These are phyloP conservation scores for Trichothecium sympodiale DNA, from an alignment of 2,329 filamentous ascomycete genomes.

Conservation along the genomic window DNA sequence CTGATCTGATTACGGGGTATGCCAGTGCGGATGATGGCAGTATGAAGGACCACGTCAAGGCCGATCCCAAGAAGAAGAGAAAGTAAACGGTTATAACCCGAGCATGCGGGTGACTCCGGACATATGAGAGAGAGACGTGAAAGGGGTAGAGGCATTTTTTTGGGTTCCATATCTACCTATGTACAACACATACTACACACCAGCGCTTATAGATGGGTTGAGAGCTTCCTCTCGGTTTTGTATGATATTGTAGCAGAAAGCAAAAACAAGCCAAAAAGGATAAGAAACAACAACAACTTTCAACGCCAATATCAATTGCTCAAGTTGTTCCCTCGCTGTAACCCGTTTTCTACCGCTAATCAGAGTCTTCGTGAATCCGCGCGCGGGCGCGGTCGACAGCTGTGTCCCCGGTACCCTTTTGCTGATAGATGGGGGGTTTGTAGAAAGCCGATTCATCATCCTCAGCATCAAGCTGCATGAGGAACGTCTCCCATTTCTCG, in stretches of 20 bases:
- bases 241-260: conserved; percentile 2
- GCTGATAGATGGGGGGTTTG: conserved; percentile 47
- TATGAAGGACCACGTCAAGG: conserved; percentile 23
- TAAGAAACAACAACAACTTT: background rate
- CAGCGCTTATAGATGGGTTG: background rate
- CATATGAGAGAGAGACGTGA: too few relatives aligned
- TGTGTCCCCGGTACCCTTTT: conserved; percentile 43
- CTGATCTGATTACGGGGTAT: conserved; percentile 43
- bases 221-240: background rate
- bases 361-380: conserved; percentile 48
- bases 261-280: background rate
- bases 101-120: background rate
- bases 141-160: too few relatives aligned
- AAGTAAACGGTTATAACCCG: conserved; percentile 21
- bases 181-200: conserved; percentile 2
- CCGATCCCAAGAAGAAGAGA: conserved; percentile 31
- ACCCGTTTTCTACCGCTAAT: conserved; percentile 23
- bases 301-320: background rate
- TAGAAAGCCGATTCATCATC: conserved; percentile 68
- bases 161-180: conserved; percentile 2
- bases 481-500: conserved; percentile 97
- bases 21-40: conserved; percentile 24
- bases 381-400: conserved; percentile 48
- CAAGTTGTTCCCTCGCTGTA: background rate
- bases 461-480: conserved; percentile 90